Evolutionary conservation across 345 rosid species (phyloP), one percentile per base, ranked within the genome.

Genomic region (Salix caprea): DNA sequence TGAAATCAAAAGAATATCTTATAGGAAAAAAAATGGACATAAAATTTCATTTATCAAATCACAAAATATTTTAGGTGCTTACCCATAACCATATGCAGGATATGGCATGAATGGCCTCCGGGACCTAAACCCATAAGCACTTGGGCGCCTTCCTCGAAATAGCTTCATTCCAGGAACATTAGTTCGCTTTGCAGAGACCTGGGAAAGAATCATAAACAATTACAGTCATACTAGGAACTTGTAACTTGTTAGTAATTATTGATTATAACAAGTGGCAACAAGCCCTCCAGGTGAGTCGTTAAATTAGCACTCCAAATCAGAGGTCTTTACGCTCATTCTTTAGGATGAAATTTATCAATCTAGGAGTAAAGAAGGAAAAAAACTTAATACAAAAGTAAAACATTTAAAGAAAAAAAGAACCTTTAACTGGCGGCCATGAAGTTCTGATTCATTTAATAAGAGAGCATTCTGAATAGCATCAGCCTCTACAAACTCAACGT

Each of bases 131-230:
- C 90, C 90, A 58, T 73, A 78, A 4, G 93, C 84, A 67, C 79
- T 85, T 56, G 97, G 74, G 1, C 92, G 91, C 83, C 99, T 91
- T 84, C 99, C 99, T 74, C 98, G 89, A 80, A 78, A 96, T 34
- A 89, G 98, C 82, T 87, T 96, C 99, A 96, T 82, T 76, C 99
- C 99, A 15, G 99, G 99, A 81, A 96, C 52, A 65, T 96, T 96
- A 68, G 98, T 96, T 81, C 99, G 88, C 88, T 96, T 96, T 1
- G 97, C 97, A 71, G 98, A 96, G 39, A 96, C 98, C 99, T 93
- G 84, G 36, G 36, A 19, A 78, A n/a, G 74, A 74, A 77, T 72
- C 73, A 73, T 26, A 73, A 56, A 69, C 34, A 30, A 65, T 62
- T 32, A 75, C 44, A 26, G 74, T 74, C 64, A 70, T 37, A 66